phyloP scores from a whole-genome alignment of 108 stramenopile genomes.

The Skeletonema potamos region DNA sequence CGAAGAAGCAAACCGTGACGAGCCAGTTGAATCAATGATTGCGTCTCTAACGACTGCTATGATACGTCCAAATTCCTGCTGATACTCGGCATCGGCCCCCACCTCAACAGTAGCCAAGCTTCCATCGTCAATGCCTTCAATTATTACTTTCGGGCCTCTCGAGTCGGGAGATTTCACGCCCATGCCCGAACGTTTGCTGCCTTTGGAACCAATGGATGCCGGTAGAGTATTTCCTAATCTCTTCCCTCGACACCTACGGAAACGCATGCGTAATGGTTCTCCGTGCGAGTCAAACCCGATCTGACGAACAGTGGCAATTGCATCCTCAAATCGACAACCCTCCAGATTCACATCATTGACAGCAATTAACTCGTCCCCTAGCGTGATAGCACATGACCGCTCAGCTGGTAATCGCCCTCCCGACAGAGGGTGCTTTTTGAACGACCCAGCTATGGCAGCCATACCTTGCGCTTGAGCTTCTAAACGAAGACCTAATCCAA shows the following conservation, averaged over 20 bases:
- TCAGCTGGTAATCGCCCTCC: slow-evolving; percentile 86
- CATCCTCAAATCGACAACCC: slow-evolving; percentile 73
- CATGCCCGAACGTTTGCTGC: slow-evolving; percentile 12
- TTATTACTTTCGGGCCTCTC: not conserved
- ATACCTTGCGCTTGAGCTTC: slow-evolving; percentile 73
- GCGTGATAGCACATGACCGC: slow-evolving; percentile 64
- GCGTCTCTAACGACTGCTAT: slow-evolving; percentile 57
- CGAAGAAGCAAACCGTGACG: slow-evolving; percentile 7
- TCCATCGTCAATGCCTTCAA: slow-evolving; percentile 10
- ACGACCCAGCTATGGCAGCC: slow-evolving; percentile 84
- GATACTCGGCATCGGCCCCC: slow-evolving; percentile 57
- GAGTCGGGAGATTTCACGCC: slow-evolving; percentile 7
- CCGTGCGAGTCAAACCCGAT: slow-evolving; percentile 65
- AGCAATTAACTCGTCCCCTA: slow-evolving; percentile 80
- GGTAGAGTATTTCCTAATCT: slow-evolving; percentile 36
- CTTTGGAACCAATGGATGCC: slow-evolving; percentile 21
- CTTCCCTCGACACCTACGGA: slow-evolving; percentile 53
- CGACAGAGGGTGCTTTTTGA: slow-evolving; percentile 83
- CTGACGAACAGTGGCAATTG: slow-evolving; percentile 75
- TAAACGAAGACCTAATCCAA: slow-evolving; percentile 80
- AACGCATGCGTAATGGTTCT: slow-evolving; percentile 59
- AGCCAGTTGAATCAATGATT: slow-evolving; percentile 12
- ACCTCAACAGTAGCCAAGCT: slow-evolving; percentile 53
- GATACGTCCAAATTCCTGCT: slow-evolving; percentile 74
- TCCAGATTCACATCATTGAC: slow-evolving; percentile 77